Conservation (phyloP, 2,329 filamentous ascomycete genomes). For the Myriosclerotinia duriaeana region DNA sequence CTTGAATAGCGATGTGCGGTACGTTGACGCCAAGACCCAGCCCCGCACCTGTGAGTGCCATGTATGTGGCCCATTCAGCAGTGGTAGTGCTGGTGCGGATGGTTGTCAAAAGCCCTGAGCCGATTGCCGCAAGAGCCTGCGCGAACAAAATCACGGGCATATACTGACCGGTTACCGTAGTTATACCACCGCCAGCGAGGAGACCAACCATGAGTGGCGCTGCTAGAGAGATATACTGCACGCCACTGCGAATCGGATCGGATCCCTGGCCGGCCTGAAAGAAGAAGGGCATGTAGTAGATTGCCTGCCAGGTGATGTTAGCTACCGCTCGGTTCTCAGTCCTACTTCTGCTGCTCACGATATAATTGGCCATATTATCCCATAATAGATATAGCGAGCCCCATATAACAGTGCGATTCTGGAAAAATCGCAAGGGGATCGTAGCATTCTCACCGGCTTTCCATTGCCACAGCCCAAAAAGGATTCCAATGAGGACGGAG, state of each 20-base stretch:
- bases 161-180: constrained; percentile 1
- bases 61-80: not conserved
- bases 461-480: not conserved
- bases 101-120: constrained; percentile 2
- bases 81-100: not conserved
- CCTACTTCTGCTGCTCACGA: not conserved
- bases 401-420: not conserved
- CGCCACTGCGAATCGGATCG: not conserved
- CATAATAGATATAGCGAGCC: not conserved
- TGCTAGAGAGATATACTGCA: not conserved
- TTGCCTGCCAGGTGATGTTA: not conserved
- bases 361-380: not conserved
- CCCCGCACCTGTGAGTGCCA: not conserved
- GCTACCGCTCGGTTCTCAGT: too few relatives aligned
- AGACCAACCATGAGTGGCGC: not conserved
- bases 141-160: not conserved
- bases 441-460: constrained; percentile 15
- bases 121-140: not conserved
- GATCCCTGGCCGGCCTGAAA: not conserved
- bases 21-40: constrained; percentile 6
- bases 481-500: constrained; percentile 26
- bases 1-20: not conserved
- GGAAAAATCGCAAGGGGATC: not conserved
- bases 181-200: not conserved
- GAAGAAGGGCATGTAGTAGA: constrained; percentile 9